Evolutionary conservation across 371 early-diverging fungal genomes (phyloP), one percentile per base, ranked within the genome.

Genomic region (Choanephora cucurbitarum): DNA sequence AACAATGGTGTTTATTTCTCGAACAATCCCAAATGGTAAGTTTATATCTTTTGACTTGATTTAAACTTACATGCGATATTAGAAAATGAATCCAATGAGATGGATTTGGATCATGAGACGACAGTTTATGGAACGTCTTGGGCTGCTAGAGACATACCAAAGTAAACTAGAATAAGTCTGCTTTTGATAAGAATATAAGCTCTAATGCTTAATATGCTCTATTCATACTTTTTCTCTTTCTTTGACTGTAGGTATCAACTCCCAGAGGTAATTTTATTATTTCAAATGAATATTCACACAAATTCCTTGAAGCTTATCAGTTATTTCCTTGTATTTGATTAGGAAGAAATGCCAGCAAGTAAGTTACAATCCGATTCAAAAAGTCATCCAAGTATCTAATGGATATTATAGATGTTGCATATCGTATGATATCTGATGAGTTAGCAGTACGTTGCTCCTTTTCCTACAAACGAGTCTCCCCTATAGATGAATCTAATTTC

Each of bases 331-430:
- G n/a, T n/a, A n/a, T n/a, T n/a, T n/a, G n/a, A 51, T 4, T 55
- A 77, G 78, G 64, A 61, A 9, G 75, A 75, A 33, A 78, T 78
- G 78, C 78, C 78, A 15, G 60, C 75, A 9, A 66, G 75, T 70
- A 64, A 44, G 60, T 62, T 1, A 22, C 22, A n/a, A 40, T 34
- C 46, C n/a, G n/a, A n/a, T n/a, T n/a, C n/a, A n/a, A n/a, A n/a
- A n/a, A n/a, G n/a, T n/a, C n/a, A n/a, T n/a, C n/a, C n/a, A n/a
- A 9, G 21, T 44, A 17, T 39, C 18, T 15, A 21, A 31, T 31
- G 44, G 22, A 23, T 39, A 44, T 21, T n/a, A 15, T 50, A 77
- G 78, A 62, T 49, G 73, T 75, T 18, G 78, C 78, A 1, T 78
- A 78, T 40, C 68, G 64, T 18, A 43, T 78, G 47, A 75, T 78